Evolutionary conservation across 75 land plant genomes (phyloP).

Genomic region (Selaginella tamariscina): DNA sequence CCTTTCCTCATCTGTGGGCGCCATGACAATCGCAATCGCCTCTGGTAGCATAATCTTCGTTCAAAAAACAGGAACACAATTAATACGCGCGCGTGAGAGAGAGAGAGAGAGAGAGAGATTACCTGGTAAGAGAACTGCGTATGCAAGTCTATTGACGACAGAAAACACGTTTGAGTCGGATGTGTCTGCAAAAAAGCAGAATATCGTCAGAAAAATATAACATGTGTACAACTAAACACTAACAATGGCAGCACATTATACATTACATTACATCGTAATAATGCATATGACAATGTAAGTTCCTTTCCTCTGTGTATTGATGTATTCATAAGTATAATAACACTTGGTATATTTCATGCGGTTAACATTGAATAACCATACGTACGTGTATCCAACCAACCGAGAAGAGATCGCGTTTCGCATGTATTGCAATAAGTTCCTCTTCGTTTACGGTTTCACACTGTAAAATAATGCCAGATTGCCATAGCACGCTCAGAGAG

Average conservation of each 20-base stretch:
- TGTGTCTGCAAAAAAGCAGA: slow-evolving; percentile 54
- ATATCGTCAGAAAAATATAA: slow-evolving; percentile 6
- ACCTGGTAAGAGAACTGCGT: slow-evolving; percentile 93
- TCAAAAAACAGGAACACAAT: background rate
- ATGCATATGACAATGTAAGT: background rate
- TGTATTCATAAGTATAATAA: background rate
- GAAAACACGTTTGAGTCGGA: slow-evolving; percentile 70
- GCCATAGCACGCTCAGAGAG: background rate
- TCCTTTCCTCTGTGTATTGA: background rate
- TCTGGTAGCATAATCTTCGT: slow-evolving; percentile 84
- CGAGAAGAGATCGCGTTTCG: slow-evolving; percentile 74
- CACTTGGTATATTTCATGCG: background rate
- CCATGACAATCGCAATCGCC: slow-evolving; percentile 98
- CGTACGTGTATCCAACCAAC: slow-evolving; percentile 99
- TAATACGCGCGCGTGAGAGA: background rate
- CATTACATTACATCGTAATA: background rate
- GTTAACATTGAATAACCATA: slow-evolving; percentile 1
- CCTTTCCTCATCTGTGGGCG: slow-evolving; percentile 77
- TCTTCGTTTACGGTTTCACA: slow-evolving; percentile 96
- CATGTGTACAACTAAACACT: background rate
- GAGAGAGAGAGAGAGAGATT: no score
- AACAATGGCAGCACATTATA: background rate
- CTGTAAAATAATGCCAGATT: slow-evolving; percentile 27
- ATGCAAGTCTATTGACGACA: slow-evolving; percentile 87
- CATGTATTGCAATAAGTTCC: slow-evolving; percentile 90